Evolutionary conservation across 2,329 filamentous ascomycete species (phyloP), one percentile per base, ranked within the genome.

Genomic region (Tolypocladium paradoxum): DNA sequence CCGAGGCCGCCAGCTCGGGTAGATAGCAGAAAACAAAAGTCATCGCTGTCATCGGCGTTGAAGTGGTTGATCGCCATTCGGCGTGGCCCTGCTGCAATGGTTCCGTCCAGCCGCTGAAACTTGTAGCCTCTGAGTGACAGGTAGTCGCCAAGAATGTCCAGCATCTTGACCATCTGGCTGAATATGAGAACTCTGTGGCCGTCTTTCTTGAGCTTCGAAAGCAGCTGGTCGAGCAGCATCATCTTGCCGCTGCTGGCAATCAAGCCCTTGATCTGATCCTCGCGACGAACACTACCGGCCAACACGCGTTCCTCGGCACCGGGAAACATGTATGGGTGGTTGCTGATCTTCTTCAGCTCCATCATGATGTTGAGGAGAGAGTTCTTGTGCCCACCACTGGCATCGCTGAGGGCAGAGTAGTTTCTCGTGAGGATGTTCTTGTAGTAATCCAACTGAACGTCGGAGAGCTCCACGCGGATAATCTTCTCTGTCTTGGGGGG

Each of bases 151-250:
- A 99, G 78, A 51, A 99, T 93, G 64, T 99, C 91, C 24, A 99
- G 80, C 88, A 99, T 97, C 66, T 90, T 95, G 36, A 99, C 95
- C 93, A 99, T 99, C 67, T 99, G 93, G 68, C 92, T 97, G 76
- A 99, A 99, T 59, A 99, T 97, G 57, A 99, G 74, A 14, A 99
- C 95, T 52, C 93, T 88, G 70, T 99, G 93, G 48, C 89, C 90
- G 64, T 99, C 93, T 60, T 86, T 88, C 68, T 87, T 96, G 59
- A 99, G 74, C 71, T 99, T 99, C 6, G 87, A 87, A 12, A 99
- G 78, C n/a, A 99, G 83, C 66, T 91, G 90, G 62, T 99, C 93
- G 8, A 99, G 81, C 49, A 99, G 78, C 90, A 97, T 97, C 93
- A 99, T 96, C 73, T 99, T 99, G 61, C 95, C 95, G 71, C 93